phyloP scores from a whole-genome alignment of 2,329 filamentous ascomycete genomes.

The Paracorniculantispora psalliotae region DNA sequence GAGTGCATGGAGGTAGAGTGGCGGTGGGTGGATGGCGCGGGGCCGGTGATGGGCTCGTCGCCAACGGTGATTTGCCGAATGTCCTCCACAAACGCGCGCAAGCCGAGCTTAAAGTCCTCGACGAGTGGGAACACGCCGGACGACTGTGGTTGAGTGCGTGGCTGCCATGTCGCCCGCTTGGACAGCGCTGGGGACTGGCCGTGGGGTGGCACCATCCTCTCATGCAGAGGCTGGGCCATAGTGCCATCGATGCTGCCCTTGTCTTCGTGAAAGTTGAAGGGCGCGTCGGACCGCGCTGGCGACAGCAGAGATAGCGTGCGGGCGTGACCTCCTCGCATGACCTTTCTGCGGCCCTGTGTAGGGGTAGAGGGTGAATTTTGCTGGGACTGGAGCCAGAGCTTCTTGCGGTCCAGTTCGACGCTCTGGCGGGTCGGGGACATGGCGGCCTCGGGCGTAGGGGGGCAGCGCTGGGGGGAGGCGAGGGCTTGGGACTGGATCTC shows the following conservation, averaged over 20 bases:
- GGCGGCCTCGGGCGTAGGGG: constrained; percentile 24
- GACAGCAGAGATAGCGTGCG: constrained; percentile 75
- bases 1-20: constrained; percentile 9
- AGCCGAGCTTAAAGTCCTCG: constrained; percentile 79
- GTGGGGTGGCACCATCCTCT: constrained; percentile 26
- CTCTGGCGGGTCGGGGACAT: constrained; percentile 34
- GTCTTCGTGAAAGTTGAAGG: constrained; percentile 40
- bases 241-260: constrained; percentile 5
- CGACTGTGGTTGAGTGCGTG: constrained; percentile 41
- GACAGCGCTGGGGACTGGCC: constrained; percentile 34
- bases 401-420: constrained; percentile 68
- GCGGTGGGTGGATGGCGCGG: constrained; percentile 24
- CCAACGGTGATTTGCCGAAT: constrained; percentile 92
- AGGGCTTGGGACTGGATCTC: constrained; percentile 48
- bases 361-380: constrained; percentile 29
- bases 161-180: constrained; percentile 58
- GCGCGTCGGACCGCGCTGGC: constrained; percentile 46
- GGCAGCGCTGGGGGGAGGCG: constrained; percentile 31
- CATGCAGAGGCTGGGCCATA: neutral
- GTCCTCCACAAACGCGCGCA: constrained; percentile 95
- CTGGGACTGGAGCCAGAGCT: constrained; percentile 55
- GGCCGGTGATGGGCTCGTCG: constrained; percentile 73
- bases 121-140: constrained; percentile 69
- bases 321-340: constrained; percentile 63
- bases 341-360: constrained; percentile 46